A percentile compares a stretch with the other conserved stretches of the same genome.
phyloP scores from a whole-genome alignment of 2,329 filamentous ascomycete genomes.

The Fusarium odoratissimum region DNA sequence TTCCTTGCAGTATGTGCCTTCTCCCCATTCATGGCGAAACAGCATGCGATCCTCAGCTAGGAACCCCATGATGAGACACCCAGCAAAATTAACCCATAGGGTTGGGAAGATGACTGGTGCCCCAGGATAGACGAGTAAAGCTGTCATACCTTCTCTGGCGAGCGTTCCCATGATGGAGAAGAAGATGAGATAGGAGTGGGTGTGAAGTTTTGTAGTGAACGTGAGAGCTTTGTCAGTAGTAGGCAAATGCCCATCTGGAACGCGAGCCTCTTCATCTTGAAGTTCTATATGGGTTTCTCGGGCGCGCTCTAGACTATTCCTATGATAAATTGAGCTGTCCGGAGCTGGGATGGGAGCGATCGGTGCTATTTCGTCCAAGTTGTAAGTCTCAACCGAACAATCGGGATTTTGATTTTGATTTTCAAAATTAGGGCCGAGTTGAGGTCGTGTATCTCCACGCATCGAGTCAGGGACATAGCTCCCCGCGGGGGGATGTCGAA shows the following conservation, averaged over 20 bases:
- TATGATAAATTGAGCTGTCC: background rate
- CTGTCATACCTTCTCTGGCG: background rate
- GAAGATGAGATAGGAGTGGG: background rate
- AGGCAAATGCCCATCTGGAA: background rate
- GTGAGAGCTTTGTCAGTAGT: background rate
- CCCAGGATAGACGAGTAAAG: background rate
- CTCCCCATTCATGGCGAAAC: background rate
- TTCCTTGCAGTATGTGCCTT: background rate
- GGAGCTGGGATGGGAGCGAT: background rate
- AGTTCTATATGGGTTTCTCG: background rate
- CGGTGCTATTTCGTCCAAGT: background rate
- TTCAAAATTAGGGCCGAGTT: too few species aligned
- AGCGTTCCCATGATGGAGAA: background rate
- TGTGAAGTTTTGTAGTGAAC: background rate
- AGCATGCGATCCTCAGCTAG: background rate
- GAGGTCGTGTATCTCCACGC: background rate
- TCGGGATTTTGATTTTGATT: background rate
- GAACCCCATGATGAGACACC: background rate
- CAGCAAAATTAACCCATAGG: background rate
- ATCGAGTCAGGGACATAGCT: too few species aligned
- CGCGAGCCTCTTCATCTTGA: background rate
- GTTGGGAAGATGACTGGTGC: background rate
- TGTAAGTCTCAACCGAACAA: background rate
- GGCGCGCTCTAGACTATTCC: background rate
- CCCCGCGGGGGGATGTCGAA: background rate